phyloP scores from a whole-genome alignment of 2,329 filamentous ascomycete genomes.

The Hypoxylon sp. region DNA sequence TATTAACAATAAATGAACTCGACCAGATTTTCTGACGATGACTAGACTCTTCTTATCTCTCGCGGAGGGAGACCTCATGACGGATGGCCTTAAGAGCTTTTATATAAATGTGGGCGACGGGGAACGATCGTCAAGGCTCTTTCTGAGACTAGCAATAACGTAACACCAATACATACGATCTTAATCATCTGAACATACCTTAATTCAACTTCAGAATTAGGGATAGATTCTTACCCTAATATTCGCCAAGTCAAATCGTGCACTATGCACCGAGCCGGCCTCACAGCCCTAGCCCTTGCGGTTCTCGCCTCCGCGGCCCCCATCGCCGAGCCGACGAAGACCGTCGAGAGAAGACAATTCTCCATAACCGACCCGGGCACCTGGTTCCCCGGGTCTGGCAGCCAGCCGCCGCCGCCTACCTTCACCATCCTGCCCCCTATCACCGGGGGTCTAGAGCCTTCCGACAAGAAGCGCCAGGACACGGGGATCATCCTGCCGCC shows the following conservation, averaged over 20 bases:
- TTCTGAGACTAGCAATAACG: constrained; percentile 24
- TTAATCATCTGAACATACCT: constrained; percentile 14
- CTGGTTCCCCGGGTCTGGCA: constrained; percentile 33
- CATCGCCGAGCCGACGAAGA: constrained; percentile 40
- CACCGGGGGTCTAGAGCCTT: constrained; percentile 39
- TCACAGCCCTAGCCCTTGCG: constrained; percentile 43
- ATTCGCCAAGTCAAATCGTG: constrained; percentile 12
- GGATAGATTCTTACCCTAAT: constrained; percentile 4
- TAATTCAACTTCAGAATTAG: constrained; percentile 13
- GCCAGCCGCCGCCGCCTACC: constrained; percentile 23
- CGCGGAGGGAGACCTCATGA: constrained; percentile 22
- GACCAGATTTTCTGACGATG: constrained; percentile 26
- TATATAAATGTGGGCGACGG: constrained; percentile 35
- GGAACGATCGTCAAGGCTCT: constrained; percentile 27
- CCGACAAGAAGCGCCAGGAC: constrained; percentile 37
- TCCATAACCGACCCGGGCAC: constrained; percentile 36
- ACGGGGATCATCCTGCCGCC: constrained; percentile 20
- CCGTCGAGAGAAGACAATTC: constrained; percentile 36
- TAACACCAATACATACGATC: constrained; percentile 4
- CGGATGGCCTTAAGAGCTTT: constrained; percentile 18
- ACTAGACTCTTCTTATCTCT: constrained; percentile 37
- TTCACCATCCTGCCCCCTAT: constrained; percentile 32
- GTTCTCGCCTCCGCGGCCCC: constrained; percentile 42
- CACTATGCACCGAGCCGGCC: constrained; percentile 40
- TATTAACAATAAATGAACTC: constrained; percentile 45